phyloP scores from a whole-genome alignment of 306 rosid species.

The Hippophae rhamnoides region DNA sequence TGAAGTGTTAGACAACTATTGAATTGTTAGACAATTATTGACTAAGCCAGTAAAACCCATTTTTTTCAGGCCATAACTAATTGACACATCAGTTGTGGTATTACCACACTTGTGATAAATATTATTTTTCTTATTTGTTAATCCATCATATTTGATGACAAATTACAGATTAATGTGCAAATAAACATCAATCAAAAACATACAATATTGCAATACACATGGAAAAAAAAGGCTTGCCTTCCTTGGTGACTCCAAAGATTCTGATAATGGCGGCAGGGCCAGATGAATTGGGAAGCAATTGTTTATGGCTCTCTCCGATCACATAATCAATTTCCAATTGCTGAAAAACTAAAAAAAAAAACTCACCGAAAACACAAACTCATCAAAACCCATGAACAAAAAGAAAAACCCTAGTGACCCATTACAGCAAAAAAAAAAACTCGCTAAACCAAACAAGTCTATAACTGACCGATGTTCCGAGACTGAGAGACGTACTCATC shows the following conservation, averaged over 20 bases:
- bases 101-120: too few species aligned
- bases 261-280: conserved; percentile 85
- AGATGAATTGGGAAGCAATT: conserved; percentile 53
- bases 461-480: conserved; percentile 45
- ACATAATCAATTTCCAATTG: conserved; percentile 91
- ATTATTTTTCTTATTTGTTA: too few species aligned
- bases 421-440: not conserved
- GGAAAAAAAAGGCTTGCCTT: conserved; percentile 43
- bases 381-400: conserved; percentile 9
- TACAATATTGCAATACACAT: not conserved
- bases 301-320: conserved; percentile 58
- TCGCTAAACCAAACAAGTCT: conserved; percentile 1
- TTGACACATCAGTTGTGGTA: too few species aligned
- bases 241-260: conserved; percentile 84
- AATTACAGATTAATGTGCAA: not conserved
- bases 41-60: too few species aligned
- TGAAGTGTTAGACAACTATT: too few species aligned
- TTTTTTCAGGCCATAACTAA: too few species aligned
- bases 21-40: too few species aligned
- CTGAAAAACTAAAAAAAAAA: conserved; percentile 54
- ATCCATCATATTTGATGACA: not conserved
- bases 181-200: not conserved
- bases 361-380: not conserved
- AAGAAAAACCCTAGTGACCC: conserved; percentile 26
- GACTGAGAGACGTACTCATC: conserved; percentile 43